phyloP scores from a whole-genome alignment of 495 filamentous ascomycete genomes.

The Xylaria cubensis region DNA sequence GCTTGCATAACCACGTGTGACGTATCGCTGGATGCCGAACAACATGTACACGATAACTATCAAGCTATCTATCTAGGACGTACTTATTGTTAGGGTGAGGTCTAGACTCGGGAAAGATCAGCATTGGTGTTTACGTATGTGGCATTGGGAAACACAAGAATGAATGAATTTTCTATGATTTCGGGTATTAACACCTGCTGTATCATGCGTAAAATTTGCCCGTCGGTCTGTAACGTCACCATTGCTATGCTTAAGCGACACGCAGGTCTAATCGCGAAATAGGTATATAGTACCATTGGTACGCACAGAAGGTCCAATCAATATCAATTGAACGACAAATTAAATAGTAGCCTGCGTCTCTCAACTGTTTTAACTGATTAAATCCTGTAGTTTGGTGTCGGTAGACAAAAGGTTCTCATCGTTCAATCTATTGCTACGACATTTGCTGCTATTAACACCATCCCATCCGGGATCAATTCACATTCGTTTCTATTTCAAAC shows the following conservation, averaged over 20 bases:
- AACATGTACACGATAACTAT: neutral
- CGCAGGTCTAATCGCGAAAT: neutral
- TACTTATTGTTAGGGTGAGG: neutral
- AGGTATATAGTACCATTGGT: neutral
- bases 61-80: neutral
- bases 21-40: neutral
- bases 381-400: neutral
- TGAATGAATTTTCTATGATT: neutral
- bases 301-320: neutral
- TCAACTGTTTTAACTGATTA: neutral
- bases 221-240: constrained; percentile 2
- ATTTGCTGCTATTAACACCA: neutral
- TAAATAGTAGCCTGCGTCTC: constrained; percentile 5
- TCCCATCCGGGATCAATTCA: neutral
- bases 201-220: neutral
- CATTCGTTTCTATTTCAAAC: neutral
- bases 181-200: neutral
- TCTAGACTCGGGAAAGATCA: constrained; percentile 15
- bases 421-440: neutral
- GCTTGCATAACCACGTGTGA: constrained; percentile 19
- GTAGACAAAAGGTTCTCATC: neutral
- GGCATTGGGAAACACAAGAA: neutral
- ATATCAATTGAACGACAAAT: neutral
- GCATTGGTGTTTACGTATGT: constrained; percentile 12
- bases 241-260: constrained; percentile 13